Evolutionary conservation across 2,329 filamentous ascomycete genomes (phyloP).

Genomic region (Trichoderma sp.): DNA sequence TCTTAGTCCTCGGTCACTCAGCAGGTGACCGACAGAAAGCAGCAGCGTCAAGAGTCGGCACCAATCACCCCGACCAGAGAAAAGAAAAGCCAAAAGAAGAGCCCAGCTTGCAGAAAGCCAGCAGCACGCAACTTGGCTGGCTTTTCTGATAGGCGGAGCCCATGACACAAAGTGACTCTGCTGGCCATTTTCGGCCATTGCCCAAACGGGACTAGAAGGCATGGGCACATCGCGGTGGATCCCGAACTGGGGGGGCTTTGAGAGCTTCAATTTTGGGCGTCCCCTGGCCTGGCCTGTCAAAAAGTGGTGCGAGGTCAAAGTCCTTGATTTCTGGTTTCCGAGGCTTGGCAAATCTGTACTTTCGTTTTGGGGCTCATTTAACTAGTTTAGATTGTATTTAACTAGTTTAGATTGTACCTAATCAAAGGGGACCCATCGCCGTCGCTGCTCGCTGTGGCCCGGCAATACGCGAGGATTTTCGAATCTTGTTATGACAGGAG

Average conservation of each 20-base stretch:
- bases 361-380: neutral
- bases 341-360: neutral
- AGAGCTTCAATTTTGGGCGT: neutral
- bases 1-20: neutral
- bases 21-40: neutral
- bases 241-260: neutral
- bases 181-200: slow-evolving; percentile 22
- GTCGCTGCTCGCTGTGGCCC: no score
- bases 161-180: neutral
- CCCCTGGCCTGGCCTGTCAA: neutral
- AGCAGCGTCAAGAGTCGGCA: neutral
- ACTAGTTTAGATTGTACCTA: no score
- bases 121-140: slow-evolving; percentile 13
- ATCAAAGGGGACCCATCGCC: neutral
- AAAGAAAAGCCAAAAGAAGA: neutral
- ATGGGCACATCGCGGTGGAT: neutral
- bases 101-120: neutral
- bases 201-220: slow-evolving; percentile 7
- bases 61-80: neutral
- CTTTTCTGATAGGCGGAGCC: slow-evolving; percentile 9
- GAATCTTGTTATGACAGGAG: no score
- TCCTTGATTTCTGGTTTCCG: neutral
- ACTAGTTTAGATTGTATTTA: no score
- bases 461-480: no score
- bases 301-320: neutral